phyloP scores from a whole-genome alignment of 2,329 filamentous ascomycete genomes.

The Pseudogymnoascus pannorum region DNA sequence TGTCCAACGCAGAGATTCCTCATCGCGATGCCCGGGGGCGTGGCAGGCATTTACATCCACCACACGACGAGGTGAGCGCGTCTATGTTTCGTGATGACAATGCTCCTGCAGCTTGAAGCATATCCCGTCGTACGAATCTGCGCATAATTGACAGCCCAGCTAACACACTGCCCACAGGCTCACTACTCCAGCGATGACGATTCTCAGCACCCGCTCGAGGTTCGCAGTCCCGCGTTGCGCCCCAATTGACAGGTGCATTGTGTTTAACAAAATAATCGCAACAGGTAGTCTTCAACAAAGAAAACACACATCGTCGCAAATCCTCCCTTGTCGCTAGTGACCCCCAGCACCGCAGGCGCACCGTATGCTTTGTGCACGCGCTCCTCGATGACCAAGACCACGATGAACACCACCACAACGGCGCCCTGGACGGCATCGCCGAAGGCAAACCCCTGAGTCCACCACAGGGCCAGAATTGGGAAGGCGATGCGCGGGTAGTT shows the following conservation, averaged over 20 bases:
- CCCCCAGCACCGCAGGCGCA: slow-evolving; percentile 32
- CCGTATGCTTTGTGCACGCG: slow-evolving; percentile 59
- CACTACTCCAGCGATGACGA: slow-evolving; percentile 25
- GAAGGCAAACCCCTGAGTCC: background rate
- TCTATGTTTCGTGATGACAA: background rate
- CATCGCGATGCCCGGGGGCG: slow-evolving; percentile 1
- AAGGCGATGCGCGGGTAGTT: slow-evolving; percentile 8
- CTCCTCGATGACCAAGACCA: slow-evolving; percentile 48
- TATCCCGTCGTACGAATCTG: background rate
- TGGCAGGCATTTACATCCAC: background rate
- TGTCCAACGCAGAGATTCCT: background rate
- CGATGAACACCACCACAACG: background rate
- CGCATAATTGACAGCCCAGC: background rate
- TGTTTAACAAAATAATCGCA: background rate
- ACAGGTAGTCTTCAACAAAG: slow-evolving; percentile 46
- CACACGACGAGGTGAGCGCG: background rate
- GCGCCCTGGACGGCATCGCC: slow-evolving; percentile 24
- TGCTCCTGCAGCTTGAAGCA: background rate
- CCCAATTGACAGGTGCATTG: background rate
- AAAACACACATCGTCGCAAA: slow-evolving; percentile 56
- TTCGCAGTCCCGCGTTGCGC: slow-evolving; percentile 25
- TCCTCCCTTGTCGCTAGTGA: slow-evolving; percentile 55
- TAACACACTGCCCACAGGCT: background rate
- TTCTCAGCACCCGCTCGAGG: slow-evolving; percentile 36
- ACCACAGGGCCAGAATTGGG: background rate